A percentile compares a stretch with the other conserved stretches of the same genome.
Conservation (phyloP, 2,329 filamentous ascomycete species). For the Triangularia setosa region DNA sequence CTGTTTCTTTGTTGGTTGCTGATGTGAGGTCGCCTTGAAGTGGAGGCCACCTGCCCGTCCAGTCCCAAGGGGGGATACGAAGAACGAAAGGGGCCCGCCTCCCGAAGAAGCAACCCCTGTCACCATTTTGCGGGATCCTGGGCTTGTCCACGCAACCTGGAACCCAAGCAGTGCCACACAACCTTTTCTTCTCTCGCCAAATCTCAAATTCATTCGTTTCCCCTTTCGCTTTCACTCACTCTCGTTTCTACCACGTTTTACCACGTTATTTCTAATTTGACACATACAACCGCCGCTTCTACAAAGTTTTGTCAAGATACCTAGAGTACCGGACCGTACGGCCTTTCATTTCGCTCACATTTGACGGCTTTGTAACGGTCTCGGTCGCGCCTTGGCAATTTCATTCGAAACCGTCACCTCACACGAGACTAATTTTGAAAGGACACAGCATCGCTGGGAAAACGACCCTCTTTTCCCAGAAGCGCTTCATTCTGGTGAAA, state of each 20-base stretch:
- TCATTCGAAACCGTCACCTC: conserved; percentile 6
- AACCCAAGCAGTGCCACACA: conserved; percentile 2
- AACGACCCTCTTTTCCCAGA: background rate
- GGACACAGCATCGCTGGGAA: background rate
- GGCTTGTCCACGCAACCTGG: conserved; percentile 6
- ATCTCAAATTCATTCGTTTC: conserved; percentile 19
- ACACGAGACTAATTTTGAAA: background rate
- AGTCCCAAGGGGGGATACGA: background rate
- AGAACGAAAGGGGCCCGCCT: conserved; percentile 1
- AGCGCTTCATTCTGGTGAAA: background rate
- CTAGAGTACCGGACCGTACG: background rate
- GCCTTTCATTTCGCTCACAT: conserved; percentile 3
- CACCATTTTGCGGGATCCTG: conserved; percentile 1
- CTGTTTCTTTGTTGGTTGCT: background rate
- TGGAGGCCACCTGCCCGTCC: background rate
- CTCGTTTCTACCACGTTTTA: conserved; percentile 15
- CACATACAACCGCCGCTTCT: background rate
- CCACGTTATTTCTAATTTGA: conserved; percentile 7
- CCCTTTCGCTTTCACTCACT: conserved; percentile 11
- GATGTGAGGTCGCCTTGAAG: background rate
- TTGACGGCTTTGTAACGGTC: conserved; percentile 3
- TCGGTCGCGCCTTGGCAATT: conserved; percentile 7
- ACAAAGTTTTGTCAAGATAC: background rate
- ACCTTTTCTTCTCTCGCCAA: conserved; percentile 8
- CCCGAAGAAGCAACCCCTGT: conserved; percentile 5